Conservation (phyloP, 2,329 filamentous ascomycete genomes). For the Cladosporium velox region DNA sequence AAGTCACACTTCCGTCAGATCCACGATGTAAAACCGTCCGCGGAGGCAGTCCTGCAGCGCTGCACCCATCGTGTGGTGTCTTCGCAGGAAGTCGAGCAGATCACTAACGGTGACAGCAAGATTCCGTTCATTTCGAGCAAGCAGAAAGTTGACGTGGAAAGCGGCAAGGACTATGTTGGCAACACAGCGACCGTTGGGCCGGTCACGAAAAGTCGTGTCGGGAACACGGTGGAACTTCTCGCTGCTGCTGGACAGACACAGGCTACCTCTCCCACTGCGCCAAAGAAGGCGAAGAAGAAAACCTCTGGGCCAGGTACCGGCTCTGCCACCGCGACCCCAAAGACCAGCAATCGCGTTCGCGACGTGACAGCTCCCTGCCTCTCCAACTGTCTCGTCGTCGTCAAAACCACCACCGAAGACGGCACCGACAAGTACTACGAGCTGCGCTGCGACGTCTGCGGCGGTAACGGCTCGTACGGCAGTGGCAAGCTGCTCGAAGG, state of each 20-base stretch:
- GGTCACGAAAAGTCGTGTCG: background rate
- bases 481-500: slow-evolving; percentile 14
- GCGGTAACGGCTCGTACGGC: slow-evolving; percentile 8
- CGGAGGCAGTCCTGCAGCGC: background rate
- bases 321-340: background rate
- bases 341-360: background rate
- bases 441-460: slow-evolving; percentile 9
- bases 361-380: background rate
- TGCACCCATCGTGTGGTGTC: slow-evolving; percentile 9
- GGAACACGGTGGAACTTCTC: background rate
- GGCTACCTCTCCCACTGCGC: background rate
- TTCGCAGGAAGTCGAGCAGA: background rate
- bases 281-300: background rate
- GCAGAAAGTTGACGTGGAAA: background rate
- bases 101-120: background rate
- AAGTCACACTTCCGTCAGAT: slow-evolving; percentile 5
- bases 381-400: background rate
- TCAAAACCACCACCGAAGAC: background rate
- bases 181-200: background rate
- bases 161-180: background rate
- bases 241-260: background rate
- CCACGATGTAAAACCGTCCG: background rate
- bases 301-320: fast-evolving
- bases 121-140: background rate
- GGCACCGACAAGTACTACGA: background rate